These are phyloP conservation scores for Oldenlandia corymbosa DNA, from an alignment of 257 asterid species.

Conservation along the genomic window DNA sequence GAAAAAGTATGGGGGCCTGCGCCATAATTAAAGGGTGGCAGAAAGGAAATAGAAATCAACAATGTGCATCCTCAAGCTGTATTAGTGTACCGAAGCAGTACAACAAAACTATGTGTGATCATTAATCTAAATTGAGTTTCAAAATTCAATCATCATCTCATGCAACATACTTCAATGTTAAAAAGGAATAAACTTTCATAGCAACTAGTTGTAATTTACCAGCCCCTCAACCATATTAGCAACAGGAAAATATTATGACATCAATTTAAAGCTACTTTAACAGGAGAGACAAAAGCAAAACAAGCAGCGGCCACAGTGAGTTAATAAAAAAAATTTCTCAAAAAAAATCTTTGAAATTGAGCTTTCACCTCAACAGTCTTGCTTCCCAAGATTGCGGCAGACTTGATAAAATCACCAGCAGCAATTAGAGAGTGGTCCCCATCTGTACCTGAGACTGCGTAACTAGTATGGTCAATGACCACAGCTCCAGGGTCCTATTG, in stretches of 20 bases:
- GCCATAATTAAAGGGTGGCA: conserved; percentile 6
- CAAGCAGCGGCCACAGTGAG: neutral
- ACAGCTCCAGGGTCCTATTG: conserved; percentile 58
- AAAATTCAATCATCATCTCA: neutral
- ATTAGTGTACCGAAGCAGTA: neutral
- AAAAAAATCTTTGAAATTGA: neutral
- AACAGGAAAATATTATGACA: neutral
- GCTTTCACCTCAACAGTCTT: conserved; percentile 51
- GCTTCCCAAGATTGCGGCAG: conserved; percentile 62
- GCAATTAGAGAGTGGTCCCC: conserved; percentile 80
- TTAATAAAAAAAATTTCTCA: neutral
- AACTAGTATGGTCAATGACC: conserved; percentile 68
- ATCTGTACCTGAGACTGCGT: conserved; percentile 55
- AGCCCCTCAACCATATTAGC: neutral
- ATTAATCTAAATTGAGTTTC: neutral
- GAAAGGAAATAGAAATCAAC: conserved; percentile 2
- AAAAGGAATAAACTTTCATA: neutral
- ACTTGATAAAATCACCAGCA: conserved; percentile 51
- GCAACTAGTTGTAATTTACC: too few relatives aligned
- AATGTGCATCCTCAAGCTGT: neutral
- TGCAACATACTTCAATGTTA: neutral
- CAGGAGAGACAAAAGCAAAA: neutral
- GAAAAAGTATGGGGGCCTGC: conserved; percentile 84
- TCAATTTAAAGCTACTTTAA: neutral
- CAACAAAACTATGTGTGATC: neutral